Evolutionary conservation across 371 early-diverging fungal genomes (phyloP).

Genomic region (Cokeromyces recurvatus): DNA sequence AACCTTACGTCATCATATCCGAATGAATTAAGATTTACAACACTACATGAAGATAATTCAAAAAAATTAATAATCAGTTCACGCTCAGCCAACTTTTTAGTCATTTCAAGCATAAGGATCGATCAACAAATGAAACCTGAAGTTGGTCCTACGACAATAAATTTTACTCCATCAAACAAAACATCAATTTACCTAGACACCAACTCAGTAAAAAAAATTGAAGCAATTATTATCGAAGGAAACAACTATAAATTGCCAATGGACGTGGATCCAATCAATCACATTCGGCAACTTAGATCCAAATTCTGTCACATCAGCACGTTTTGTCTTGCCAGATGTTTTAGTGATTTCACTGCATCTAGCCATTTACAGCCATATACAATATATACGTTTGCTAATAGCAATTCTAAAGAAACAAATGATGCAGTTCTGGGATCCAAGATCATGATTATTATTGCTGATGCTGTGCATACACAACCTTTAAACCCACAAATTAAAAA

Average conservation of each 20-base stretch:
- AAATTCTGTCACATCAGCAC: slow-evolving; percentile 9
- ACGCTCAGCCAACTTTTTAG: no score
- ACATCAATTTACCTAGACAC: slow-evolving; percentile 11
- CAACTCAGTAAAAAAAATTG: slow-evolving; percentile 8
- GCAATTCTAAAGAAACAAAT: slow-evolving; percentile 10
- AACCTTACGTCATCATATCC: no score
- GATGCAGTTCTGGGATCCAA: slow-evolving; percentile 13
- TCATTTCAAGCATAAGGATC: no score
- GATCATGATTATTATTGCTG: slow-evolving; percentile 10
- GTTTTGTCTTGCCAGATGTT: slow-evolving; percentile 13
- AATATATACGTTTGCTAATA: slow-evolving; percentile 11
- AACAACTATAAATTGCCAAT: slow-evolving; percentile 9
- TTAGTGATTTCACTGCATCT: slow-evolving; percentile 7
- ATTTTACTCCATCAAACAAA: slow-evolving; percentile 10
- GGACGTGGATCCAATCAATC: slow-evolving; percentile 10
- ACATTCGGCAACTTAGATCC: slow-evolving; percentile 11
- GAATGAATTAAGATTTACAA: no score
- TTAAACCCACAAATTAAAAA: slow-evolving; percentile 12
- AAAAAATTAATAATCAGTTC: no score
- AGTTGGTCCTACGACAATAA: slow-evolving; percentile 9
- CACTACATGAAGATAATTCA: no score
- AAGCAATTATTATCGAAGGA: slow-evolving; percentile 4
- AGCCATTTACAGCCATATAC: slow-evolving; percentile 13
- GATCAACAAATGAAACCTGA: no score
- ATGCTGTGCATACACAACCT: slow-evolving; percentile 12